Evolutionary conservation across 345 rosid species (phyloP).

Genomic region (Acer negundo): DNA sequence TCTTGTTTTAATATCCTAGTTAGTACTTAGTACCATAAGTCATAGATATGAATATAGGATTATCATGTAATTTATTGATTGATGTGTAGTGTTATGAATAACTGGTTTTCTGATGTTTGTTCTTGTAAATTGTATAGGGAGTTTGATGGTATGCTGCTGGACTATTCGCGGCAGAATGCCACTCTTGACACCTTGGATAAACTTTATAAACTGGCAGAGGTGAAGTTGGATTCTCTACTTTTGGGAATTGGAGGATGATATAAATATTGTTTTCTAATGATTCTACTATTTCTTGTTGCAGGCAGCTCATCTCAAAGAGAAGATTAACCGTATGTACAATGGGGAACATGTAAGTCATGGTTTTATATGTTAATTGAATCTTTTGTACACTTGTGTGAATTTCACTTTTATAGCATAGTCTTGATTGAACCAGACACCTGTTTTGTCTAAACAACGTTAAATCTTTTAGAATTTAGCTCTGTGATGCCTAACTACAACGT

Average conservation of each 20-base stretch:
- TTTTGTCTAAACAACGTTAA: not conserved
- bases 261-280: not conserved
- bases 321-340: conserved; percentile 71
- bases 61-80: not conserved
- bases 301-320: conserved; percentile 75
- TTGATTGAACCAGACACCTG: not conserved
- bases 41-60: not conserved
- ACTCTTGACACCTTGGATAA: conserved; percentile 63
- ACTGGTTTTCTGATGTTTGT: conserved; percentile 4
- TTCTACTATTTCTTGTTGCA: conserved; percentile 28
- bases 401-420: not conserved
- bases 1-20: not conserved
- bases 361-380: not conserved
- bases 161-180: conserved; percentile 80
- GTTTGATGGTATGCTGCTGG: conserved; percentile 71
- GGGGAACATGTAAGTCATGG: conserved; percentile 76
- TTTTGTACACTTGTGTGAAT: not conserved
- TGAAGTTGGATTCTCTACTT: conserved; percentile 24
- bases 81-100: not conserved
- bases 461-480: not conserved
- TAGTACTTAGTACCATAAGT: not conserved
- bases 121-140: conserved; percentile 44
- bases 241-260: not conserved
- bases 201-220: conserved; percentile 80
- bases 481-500: not conserved